A percentile compares a stretch with the other conserved stretches of the same genome.
Conservation (phyloP, 2,329 filamentous ascomycete species). For the Ophioceras dolichostomum region DNA sequence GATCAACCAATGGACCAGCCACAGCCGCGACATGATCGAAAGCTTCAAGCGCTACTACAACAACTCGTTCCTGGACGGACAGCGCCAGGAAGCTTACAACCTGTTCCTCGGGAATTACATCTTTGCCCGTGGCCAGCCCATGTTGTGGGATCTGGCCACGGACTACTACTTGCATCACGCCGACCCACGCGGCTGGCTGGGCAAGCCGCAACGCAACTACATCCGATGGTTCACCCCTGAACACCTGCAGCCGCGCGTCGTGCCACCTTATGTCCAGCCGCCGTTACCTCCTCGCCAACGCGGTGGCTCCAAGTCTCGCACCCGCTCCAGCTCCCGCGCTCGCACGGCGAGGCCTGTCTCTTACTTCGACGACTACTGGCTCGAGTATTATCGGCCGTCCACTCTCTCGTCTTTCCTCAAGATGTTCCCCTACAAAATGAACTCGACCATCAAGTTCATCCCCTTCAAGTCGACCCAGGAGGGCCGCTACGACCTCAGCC, state of each 20-base stretch:
- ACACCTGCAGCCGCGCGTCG: constrained; percentile 49
- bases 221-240: constrained; percentile 79
- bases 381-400: constrained; percentile 88
- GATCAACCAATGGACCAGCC: constrained; percentile 97
- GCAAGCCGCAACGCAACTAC: constrained; percentile 49
- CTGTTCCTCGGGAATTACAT: constrained; percentile 95
- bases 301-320: no score
- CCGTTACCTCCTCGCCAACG: constrained; percentile 27
- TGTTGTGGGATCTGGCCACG: constrained; percentile 91
- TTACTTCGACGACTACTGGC: constrained; percentile 88
- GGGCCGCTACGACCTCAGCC: constrained; percentile 71
- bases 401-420: constrained; percentile 83
- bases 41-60: constrained; percentile 99
- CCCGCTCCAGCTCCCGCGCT: neutral
- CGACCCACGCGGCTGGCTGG: constrained; percentile 62
- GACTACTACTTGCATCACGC: constrained; percentile 95
- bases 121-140: constrained; percentile 73
- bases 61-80: constrained; percentile 91
- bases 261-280: constrained; percentile 43
- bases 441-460: constrained; percentile 75
- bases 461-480: constrained; percentile 61
- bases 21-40: constrained; percentile 97
- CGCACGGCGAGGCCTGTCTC: constrained; percentile 29
- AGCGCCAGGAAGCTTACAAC: constrained; percentile 96
- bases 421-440: constrained; percentile 87